Conservation (phyloP, 305 asterid species). For the Fraxinus dipetala region DNA sequence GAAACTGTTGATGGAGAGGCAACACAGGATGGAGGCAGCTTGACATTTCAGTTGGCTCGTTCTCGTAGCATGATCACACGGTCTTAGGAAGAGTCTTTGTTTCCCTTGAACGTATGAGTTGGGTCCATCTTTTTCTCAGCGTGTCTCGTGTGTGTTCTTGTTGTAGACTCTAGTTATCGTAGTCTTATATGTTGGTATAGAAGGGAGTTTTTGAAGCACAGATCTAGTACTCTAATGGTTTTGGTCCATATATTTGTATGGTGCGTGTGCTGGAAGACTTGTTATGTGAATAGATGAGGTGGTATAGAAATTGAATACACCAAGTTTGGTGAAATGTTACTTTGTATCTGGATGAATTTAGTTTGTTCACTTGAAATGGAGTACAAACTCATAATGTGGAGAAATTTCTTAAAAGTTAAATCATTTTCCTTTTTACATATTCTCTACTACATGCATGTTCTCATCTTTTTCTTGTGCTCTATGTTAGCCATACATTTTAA, state of each 20-base stretch:
- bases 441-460: not conserved
- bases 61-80: slow-evolving; percentile 72
- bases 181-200: slow-evolving; percentile 49
- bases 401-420: not conserved
- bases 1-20: slow-evolving; percentile 55
- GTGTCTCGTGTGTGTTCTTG: slow-evolving; percentile 39
- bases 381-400: not conserved
- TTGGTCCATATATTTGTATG: slow-evolving; percentile 37
- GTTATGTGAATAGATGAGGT: slow-evolving; percentile 52
- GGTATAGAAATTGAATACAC: slow-evolving; percentile 40
- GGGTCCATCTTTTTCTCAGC: slow-evolving; percentile 36
- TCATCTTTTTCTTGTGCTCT: not conserved
- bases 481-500: not conserved
- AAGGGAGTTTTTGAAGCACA: slow-evolving; percentile 45
- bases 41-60: slow-evolving; percentile 56
- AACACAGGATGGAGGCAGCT: slow-evolving; percentile 48
- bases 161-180: slow-evolving; percentile 33
- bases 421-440: not conserved
- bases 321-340: not conserved
- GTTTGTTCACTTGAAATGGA: not conserved
- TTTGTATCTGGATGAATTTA: not conserved
- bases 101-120: slow-evolving; percentile 36
- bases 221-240: slow-evolving; percentile 36
- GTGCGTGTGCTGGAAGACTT: slow-evolving; percentile 56
- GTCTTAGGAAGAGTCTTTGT: slow-evolving; percentile 46